A percentile compares a stretch with the other conserved stretches of the same genome.
phyloP scores from a whole-genome alignment of 768 basidiomycete species.

The Gautieria morchelliformis region DNA sequence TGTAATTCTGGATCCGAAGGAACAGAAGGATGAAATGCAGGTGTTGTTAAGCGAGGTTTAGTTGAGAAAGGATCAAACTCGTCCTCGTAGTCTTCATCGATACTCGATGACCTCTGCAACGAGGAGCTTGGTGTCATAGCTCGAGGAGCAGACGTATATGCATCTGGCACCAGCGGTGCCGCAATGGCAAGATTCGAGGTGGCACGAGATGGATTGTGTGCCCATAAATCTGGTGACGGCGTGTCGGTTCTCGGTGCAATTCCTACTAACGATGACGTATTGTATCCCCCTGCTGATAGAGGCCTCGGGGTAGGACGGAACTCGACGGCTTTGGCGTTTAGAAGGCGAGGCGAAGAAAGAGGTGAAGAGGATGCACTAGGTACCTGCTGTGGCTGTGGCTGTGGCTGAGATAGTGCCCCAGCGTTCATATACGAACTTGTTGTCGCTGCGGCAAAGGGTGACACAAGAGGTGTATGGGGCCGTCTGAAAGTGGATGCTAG shows the following conservation, averaged over 20 bases:
- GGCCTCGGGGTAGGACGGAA: constrained; percentile 81
- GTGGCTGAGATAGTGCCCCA: constrained; percentile 38
- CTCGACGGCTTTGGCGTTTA: constrained; percentile 85
- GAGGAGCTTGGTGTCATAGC: constrained; percentile 65
- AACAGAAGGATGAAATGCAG: constrained; percentile 32
- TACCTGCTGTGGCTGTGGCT: constrained; percentile 47
- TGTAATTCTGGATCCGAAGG: constrained; percentile 51
- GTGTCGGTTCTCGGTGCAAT: constrained; percentile 53
- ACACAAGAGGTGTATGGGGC: constrained; percentile 71
- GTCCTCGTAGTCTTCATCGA: constrained; percentile 67
- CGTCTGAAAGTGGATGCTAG: constrained; percentile 64
- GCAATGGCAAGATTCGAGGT: constrained; percentile 87
- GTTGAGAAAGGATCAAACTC: constrained; percentile 72
- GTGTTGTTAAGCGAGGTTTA: constrained; percentile 50
- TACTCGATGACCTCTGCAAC: constrained; percentile 46
- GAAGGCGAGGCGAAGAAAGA: constrained; percentile 70
- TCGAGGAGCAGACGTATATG: constrained; percentile 29
- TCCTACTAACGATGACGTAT: constrained; percentile 40
- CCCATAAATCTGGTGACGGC: constrained; percentile 87
- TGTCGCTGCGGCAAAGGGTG: constrained; percentile 58
- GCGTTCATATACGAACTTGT: constrained; percentile 46
- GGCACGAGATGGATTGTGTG: constrained; percentile 51
- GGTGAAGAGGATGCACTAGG: constrained; percentile 80
- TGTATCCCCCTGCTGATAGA: constrained; percentile 61
- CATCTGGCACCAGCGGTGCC: constrained; percentile 75